Evolutionary conservation across 2,329 filamentous ascomycete species (phyloP), one percentile per base, ranked within the genome.

Genomic region (Verticillium nonalfalfae): DNA sequence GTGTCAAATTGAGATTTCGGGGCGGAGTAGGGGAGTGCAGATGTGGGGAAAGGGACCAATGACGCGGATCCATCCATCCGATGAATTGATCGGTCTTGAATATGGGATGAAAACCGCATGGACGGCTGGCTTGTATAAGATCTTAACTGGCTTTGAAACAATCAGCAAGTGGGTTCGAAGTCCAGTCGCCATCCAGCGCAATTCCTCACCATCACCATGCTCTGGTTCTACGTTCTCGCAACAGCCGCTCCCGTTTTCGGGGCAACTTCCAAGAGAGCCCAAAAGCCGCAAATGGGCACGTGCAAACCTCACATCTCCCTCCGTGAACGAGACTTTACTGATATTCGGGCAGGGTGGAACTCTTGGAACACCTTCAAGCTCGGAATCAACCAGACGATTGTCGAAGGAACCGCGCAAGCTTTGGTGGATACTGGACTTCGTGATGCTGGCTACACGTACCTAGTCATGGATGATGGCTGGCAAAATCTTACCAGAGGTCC

Each of bases 331-430:
- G 68, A 11, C 65, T 67, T 58, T 63, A 66, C n/a, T 68, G 68
- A 11, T 71, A 67, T 68, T 26, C 4, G 26, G 26, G 26, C n/a
- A 61, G 62, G 62, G 1, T 62, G 60, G 62, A 62, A 62, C 60
- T 63, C 60, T 4, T 62, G 60, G 60, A 63, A 63, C n/a, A 60
- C 60, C 0, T 63, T 63, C 69, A 62, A 62, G 21, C 52, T 65
- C 18, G 60, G 61, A 13, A 63, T 64, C 36, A 68, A 68, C 58
- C 64, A 64, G 35, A 61, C 62, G 39, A 62, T 68, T 61, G 63
- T 68, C 38, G 66, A 63, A 31, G 18, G 26, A 18, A 63, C 56
- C 2, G 45, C 45, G 6, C 21, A 50, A 50, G 60, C 60, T 0
- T 45, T 63, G 1, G 62, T 62, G 7, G 55, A 62, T 18, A 63